Conservation (phyloP, 192 early-diverging fungal species). For the Coemansia sp. region DNA sequence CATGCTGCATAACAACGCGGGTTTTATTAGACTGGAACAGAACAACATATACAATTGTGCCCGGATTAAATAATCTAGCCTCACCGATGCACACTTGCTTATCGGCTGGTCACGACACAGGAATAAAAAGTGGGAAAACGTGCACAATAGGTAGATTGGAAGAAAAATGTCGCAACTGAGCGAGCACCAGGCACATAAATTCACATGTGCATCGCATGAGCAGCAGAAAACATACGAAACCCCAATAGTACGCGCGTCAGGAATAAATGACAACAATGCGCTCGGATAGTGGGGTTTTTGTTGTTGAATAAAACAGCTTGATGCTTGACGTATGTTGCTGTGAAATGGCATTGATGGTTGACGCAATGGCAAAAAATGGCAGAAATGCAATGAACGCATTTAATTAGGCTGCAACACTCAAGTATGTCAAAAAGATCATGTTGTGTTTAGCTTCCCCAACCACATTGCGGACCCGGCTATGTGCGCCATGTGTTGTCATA, state of each 20-base stretch:
- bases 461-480: too few relatives aligned
- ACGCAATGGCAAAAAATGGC: too few relatives aligned
- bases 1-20: too few relatives aligned
- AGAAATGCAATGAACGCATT: neutral
- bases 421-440: neutral
- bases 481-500: too few relatives aligned
- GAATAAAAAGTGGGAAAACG: neutral
- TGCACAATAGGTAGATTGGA: neutral
- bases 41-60: neutral
- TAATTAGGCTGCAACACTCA: neutral
- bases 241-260: too few relatives aligned
- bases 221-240: neutral
- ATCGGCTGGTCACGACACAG: neutral
- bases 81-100: neutral
- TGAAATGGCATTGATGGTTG: neutral
- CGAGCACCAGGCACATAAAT: neutral
- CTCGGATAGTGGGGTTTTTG: neutral
- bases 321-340: neutral
- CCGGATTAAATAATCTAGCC: constrained; percentile 1
- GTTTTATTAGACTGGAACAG: too few relatives aligned
- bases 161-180: neutral
- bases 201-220: constrained; percentile 1
- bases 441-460: neutral
- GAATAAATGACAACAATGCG: too few relatives aligned
- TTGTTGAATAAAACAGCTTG: neutral